Percentiles rank a stretch among this genome's conserved stretches.
Conservation (phyloP, 129 eudicot species). For the Arctium lappa region DNA sequence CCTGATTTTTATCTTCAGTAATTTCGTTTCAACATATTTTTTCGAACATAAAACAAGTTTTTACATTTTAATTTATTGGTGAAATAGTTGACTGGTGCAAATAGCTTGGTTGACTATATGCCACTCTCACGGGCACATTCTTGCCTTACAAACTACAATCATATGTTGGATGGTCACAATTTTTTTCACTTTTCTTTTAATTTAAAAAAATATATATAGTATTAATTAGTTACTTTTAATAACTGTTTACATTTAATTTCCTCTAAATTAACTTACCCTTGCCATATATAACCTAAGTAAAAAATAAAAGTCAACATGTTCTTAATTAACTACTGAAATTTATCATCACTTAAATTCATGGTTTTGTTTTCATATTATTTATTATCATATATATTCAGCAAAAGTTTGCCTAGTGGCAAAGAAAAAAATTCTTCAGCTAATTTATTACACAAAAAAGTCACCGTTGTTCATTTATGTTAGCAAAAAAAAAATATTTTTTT, state of each 20-base stretch:
- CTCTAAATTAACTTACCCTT: no score
- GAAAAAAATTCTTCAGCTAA: background rate
- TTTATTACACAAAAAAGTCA: conserved; percentile 7
- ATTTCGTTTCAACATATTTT: background rate
- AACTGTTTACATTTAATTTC: no score
- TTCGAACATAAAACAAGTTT: background rate
- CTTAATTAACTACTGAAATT: background rate
- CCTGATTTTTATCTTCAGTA: background rate
- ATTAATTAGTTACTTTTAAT: no score
- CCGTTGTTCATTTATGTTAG: background rate
- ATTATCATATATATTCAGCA: background rate
- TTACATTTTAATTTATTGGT: background rate
- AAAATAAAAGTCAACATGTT: background rate
- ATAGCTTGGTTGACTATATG: conserved; percentile 31
- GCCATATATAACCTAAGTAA: background rate
- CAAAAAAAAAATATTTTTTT: background rate
- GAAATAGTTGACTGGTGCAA: conserved; percentile 30
- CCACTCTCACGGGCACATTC: conserved; percentile 23
- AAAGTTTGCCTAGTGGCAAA: background rate
- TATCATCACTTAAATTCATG: background rate
- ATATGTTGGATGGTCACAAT: conserved; percentile 1
- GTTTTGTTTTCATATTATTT: conserved; percentile 9
- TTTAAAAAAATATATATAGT: background rate
- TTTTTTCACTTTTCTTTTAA: background rate
- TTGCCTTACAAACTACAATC: conserved; percentile 5